Percentiles rank a stretch among this genome's conserved stretches.
Conservation (phyloP, 2,329 filamentous ascomycete genomes). For the Apiospora kogelbergensis region DNA sequence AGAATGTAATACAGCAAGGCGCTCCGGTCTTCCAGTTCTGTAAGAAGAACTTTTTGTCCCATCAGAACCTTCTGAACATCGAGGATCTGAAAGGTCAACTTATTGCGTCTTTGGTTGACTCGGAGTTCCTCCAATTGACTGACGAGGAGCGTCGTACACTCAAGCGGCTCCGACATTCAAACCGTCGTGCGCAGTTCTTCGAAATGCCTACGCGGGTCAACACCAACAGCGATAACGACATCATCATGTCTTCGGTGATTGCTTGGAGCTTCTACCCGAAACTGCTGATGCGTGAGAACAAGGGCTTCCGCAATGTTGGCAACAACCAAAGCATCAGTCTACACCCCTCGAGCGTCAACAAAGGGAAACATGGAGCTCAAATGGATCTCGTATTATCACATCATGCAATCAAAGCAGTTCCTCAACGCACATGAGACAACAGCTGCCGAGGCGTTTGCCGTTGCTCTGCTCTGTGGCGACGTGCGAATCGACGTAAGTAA, state of each 20-base stretch:
- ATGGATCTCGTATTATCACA: conserved; percentile 94
- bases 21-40: conserved; percentile 86
- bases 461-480: conserved; percentile 84
- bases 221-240: conserved; percentile 75
- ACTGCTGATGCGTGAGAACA: conserved; percentile 76
- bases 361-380: conserved; percentile 66
- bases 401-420: conserved; percentile 89
- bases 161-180: conserved; percentile 66
- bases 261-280: conserved; percentile 97
- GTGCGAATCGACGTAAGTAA: conserved; percentile 74
- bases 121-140: conserved; percentile 76
- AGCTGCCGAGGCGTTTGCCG: conserved; percentile 75
- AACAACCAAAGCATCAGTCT: conserved; percentile 91
- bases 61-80: conserved; percentile 87
- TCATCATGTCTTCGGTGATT: conserved; percentile 77
- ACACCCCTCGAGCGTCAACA: conserved; percentile 88
- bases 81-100: conserved; percentile 95
- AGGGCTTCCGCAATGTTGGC: conserved; percentile 85
- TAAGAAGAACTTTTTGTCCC: conserved; percentile 87
- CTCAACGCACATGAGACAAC: conserved; percentile 92
- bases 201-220: conserved; percentile 76
- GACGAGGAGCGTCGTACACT: conserved; percentile 70
- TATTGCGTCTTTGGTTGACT: conserved; percentile 79
- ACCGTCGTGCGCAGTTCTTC: conserved; percentile 74
- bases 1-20: conserved; percentile 71